Evolutionary conservation across 495 filamentous ascomycete genomes (phyloP).

Genomic region (Talaromyces nanjingensis): DNA sequence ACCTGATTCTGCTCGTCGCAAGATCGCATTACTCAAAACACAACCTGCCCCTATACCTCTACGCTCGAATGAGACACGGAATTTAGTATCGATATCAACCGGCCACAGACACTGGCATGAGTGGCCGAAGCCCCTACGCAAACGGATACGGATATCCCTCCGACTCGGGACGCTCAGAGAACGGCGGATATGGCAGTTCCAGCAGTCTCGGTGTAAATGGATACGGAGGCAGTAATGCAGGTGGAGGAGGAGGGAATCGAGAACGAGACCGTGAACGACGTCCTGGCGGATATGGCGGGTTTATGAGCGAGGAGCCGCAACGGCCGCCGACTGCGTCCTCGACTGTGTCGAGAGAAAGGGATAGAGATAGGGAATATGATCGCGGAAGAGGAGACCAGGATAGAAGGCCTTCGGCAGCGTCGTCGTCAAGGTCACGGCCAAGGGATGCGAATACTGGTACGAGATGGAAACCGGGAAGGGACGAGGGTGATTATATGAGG

Average conservation of each 20-base stretch:
- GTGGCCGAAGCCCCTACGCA: slow-evolving; percentile 32
- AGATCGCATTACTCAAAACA: background rate
- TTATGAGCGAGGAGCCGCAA: slow-evolving; percentile 29
- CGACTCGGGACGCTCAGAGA: slow-evolving; percentile 24
- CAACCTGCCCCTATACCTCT: background rate
- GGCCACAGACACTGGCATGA: slow-evolving; percentile 27
- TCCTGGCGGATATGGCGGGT: slow-evolving; percentile 41
- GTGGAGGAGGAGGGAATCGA: slow-evolving; percentile 23
- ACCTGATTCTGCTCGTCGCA: background rate
- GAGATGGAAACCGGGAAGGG: slow-evolving; percentile 20
- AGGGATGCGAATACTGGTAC: slow-evolving; percentile 23
- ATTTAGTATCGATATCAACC: background rate
- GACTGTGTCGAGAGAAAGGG: slow-evolving; percentile 23
- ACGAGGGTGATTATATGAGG: slow-evolving; percentile 14
- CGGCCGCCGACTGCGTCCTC: slow-evolving; percentile 17
- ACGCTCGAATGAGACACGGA: background rate
- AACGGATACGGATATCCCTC: slow-evolving; percentile 38
- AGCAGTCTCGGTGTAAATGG: slow-evolving; percentile 21
- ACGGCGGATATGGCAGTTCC: slow-evolving; percentile 23
- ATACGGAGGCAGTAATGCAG: slow-evolving; percentile 29
- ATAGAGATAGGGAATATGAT: background rate
- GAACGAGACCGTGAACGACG: slow-evolving; percentile 19
- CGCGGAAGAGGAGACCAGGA: slow-evolving; percentile 21
- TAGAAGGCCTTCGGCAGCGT: slow-evolving; percentile 19
- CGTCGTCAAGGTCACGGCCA: slow-evolving; percentile 34